Evolutionary conservation across 495 filamentous ascomycete genomes (phyloP).

Genomic region (Penicillium pulvis): DNA sequence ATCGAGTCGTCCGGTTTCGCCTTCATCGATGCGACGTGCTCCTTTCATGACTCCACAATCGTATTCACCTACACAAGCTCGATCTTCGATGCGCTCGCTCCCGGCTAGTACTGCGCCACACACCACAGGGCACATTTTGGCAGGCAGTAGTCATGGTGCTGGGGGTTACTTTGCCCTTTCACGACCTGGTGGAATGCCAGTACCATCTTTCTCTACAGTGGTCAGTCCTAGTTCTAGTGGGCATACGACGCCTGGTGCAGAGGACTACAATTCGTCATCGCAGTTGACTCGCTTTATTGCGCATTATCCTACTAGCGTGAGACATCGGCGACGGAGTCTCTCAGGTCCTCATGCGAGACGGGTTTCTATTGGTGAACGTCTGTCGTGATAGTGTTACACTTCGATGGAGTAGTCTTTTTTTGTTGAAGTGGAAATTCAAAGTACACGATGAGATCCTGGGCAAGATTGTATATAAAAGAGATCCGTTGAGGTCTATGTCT

Average conservation of each 20-base stretch:
- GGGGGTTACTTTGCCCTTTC: slow-evolving; percentile 36
- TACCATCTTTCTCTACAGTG: slow-evolving; percentile 14
- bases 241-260: slow-evolving; percentile 27
- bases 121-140: not conserved
- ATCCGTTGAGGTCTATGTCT: slow-evolving; percentile 19
- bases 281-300: slow-evolving; percentile 24
- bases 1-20: slow-evolving; percentile 11
- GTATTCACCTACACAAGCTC: slow-evolving; percentile 17
- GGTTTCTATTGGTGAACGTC: slow-evolving; percentile 9
- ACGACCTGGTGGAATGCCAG: slow-evolving; percentile 13
- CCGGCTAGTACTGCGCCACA: slow-evolving; percentile 5
- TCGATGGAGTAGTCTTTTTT: not conserved
- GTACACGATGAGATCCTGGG: not conserved
- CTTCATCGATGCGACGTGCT: slow-evolving; percentile 15
- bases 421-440: not conserved
- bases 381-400: not conserved
- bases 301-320: slow-evolving; percentile 33
- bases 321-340: slow-evolving; percentile 34
- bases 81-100: slow-evolving; percentile 7
- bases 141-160: slow-evolving; percentile 6
- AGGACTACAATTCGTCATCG: slow-evolving; percentile 27
- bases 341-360: slow-evolving; percentile 29
- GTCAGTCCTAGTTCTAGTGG: slow-evolving; percentile 28
- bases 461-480: no score
- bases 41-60: slow-evolving; percentile 31